These are phyloP conservation scores for Cladosporium phlei DNA, from an alignment of 2,329 filamentous ascomycete genomes.

Conservation along the genomic window DNA sequence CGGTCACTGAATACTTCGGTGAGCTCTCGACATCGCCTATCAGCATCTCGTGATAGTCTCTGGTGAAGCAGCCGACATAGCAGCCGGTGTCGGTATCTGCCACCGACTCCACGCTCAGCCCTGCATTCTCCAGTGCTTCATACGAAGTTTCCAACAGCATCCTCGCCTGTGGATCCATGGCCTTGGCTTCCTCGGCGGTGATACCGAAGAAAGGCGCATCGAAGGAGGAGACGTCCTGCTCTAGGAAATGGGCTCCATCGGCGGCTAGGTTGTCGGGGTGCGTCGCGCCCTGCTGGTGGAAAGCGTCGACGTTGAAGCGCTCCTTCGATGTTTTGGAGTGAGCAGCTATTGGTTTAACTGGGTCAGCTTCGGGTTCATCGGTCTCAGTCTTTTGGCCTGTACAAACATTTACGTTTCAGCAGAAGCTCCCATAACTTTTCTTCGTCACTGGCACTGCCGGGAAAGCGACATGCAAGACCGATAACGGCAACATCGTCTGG, in stretches of 20 bases:
- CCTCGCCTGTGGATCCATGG: constrained; percentile 27
- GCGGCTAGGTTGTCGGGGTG: neutral
- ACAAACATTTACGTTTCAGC: neutral
- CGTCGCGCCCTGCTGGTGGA: constrained; percentile 20
- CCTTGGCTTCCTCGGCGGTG: constrained; percentile 19
- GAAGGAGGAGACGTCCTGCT: constrained; percentile 22
- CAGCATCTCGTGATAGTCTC: constrained; percentile 21
- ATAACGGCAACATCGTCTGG: constrained; percentile 5
- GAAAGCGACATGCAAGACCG: constrained; percentile 8
- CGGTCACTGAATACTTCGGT: constrained; percentile 21
- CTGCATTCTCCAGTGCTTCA: constrained; percentile 19
- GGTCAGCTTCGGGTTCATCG: no score
- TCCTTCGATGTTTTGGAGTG: constrained; percentile 18
- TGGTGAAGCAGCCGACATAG: constrained; percentile 22
- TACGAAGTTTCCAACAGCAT: constrained; percentile 23
- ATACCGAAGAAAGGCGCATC: constrained; percentile 27
- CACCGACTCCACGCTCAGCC: constrained; percentile 1
- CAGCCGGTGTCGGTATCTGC: constrained; percentile 16
- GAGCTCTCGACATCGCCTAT: constrained; percentile 17
- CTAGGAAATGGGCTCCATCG: constrained; percentile 18
- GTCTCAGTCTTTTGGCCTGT: neutral
- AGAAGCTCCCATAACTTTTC: constrained; percentile 23
- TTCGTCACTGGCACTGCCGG: constrained; percentile 17
- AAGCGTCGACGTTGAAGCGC: constrained; percentile 21
- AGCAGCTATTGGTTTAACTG: neutral